Conservation (phyloP, 441 rosid genomes). For the Brassica hybrid region DNA sequence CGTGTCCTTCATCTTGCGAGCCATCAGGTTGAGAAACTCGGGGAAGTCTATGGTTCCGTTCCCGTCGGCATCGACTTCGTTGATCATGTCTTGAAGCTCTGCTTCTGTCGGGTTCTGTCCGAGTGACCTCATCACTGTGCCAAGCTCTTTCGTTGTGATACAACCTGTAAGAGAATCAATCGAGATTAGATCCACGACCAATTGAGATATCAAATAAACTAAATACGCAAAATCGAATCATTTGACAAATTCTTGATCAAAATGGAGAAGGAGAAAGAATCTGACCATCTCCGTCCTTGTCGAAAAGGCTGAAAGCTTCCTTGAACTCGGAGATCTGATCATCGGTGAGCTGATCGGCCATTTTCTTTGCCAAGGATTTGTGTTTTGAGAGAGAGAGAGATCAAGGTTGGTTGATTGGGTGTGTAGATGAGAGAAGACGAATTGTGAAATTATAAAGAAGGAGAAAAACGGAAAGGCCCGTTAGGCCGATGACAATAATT, state of each 20-base stretch:
- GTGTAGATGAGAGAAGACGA: constrained; percentile 7
- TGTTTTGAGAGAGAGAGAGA: background rate
- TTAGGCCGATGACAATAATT: background rate
- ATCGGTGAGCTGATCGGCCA: constrained; percentile 48
- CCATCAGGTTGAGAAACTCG: constrained; percentile 55
- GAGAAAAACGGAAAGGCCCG: constrained; percentile 14
- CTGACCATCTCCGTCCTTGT: constrained; percentile 46
- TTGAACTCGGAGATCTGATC: constrained; percentile 49
- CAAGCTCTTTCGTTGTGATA: constrained; percentile 55
- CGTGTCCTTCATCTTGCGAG: constrained; percentile 51
- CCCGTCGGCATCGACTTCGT: constrained; percentile 55
- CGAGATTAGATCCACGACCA: background rate
- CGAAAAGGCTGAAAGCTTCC: constrained; percentile 46
- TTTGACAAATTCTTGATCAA: background rate
- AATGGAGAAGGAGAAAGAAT: background rate
- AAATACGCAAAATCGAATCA: background rate
- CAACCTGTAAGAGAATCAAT: constrained; percentile 41
- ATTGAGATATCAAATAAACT: too few species aligned
- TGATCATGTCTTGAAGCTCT: constrained; percentile 54
- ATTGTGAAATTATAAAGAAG: constrained; percentile 22
- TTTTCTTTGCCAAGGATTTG: background rate
- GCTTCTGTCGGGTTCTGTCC: constrained; percentile 60
- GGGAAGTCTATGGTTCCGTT: constrained; percentile 55
- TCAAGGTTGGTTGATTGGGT: constrained; percentile 14
- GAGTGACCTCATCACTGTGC: constrained; percentile 55